A percentile compares a stretch with the other conserved stretches of the same genome.
phyloP scores from a whole-genome alignment of 2,329 filamentous ascomycete genomes.

The Elsinoe necatrix region DNA sequence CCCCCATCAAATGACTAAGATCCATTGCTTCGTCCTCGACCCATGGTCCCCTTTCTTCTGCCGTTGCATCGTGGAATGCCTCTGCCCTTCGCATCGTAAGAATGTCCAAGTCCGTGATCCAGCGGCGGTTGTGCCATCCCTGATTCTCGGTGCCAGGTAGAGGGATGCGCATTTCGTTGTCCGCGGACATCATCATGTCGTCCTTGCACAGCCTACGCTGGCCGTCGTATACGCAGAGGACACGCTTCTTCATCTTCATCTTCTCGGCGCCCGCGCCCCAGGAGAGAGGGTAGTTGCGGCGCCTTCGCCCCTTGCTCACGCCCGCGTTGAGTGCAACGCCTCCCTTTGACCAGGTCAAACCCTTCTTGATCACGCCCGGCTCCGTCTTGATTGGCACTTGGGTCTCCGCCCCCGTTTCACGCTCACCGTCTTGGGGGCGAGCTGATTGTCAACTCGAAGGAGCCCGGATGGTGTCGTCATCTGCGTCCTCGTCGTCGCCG shows the following conservation, averaged over 20 bases:
- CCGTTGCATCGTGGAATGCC: constrained; percentile 68
- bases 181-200: constrained; percentile 95
- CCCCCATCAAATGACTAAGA: constrained; percentile 49
- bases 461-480: constrained; percentile 38
- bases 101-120: constrained; percentile 88
- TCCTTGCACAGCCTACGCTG: constrained; percentile 85
- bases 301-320: constrained; percentile 60
- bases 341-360: constrained; percentile 69
- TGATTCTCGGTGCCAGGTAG: constrained; percentile 58
- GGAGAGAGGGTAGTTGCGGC: constrained; percentile 83
- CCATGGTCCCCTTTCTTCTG: constrained; percentile 83
- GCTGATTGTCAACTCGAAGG: constrained; percentile 39
- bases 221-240: constrained; percentile 87
- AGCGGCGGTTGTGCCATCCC: constrained; percentile 46
- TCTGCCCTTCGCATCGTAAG: constrained; percentile 83
- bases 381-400: constrained; percentile 21
- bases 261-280: constrained; percentile 90
- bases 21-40: constrained; percentile 63
- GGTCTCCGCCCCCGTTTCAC: constrained; percentile 28
- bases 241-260: constrained; percentile 98
- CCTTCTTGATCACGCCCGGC: constrained; percentile 46
- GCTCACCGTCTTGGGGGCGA: constrained; percentile 40
- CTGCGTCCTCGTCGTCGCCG: constrained; percentile 50
- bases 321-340: constrained; percentile 53
- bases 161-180: constrained; percentile 84